Conservation (phyloP, 176 grass and related monocot genomes). For the Carex kokanica region DNA sequence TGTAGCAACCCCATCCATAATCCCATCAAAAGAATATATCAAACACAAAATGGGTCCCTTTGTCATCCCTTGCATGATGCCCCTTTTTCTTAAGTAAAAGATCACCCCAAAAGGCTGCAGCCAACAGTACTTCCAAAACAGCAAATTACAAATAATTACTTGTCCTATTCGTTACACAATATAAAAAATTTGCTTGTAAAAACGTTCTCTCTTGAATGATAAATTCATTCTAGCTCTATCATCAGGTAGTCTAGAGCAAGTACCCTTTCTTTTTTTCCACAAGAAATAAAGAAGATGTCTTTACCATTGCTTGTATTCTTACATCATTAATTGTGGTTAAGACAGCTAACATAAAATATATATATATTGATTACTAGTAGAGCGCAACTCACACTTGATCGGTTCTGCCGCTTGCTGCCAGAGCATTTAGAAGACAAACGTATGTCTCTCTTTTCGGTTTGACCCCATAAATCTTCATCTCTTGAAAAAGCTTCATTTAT, state of each 20-base stretch:
- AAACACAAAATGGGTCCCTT: neutral
- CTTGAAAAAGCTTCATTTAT: slow-evolving; percentile 84
- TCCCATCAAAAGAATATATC: neutral
- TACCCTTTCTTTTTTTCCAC: neutral
- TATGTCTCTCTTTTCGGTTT: slow-evolving; percentile 96
- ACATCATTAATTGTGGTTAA: slow-evolving; percentile 1
- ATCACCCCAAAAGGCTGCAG: neutral
- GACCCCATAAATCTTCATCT: slow-evolving; percentile 83
- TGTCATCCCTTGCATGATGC: neutral
- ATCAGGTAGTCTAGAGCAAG: neutral
- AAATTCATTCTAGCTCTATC: neutral
- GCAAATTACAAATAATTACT: neutral
- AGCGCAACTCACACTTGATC: slow-evolving; percentile 79
- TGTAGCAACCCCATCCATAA: neutral
- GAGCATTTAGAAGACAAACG: slow-evolving; percentile 85
- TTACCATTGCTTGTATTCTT: neutral
- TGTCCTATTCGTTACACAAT: neutral
- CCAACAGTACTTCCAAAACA: neutral
- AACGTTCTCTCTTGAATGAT: neutral
- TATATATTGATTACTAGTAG: neutral
- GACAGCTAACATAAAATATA: neutral
- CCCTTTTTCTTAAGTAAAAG: neutral
- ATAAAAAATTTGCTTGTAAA: neutral
- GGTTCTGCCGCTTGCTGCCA: slow-evolving; percentile 64
- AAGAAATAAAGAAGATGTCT: neutral